These are phyloP conservation scores for Solanum rostratum DNA, from an alignment of 257 asterid genomes.

Conservation along the genomic window DNA sequence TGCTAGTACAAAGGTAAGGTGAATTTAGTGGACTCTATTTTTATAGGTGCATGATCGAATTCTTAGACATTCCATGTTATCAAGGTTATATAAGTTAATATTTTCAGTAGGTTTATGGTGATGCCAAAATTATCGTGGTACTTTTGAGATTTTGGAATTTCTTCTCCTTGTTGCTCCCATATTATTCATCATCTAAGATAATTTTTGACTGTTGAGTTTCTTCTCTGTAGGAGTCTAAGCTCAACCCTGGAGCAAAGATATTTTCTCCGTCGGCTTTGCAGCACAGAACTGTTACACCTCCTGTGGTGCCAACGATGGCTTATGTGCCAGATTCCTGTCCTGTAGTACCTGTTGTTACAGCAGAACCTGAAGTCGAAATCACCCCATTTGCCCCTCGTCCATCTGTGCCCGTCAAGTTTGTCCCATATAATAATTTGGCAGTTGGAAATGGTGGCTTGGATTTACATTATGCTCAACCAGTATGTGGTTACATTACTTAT, in stretches of 20 bases:
- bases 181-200: not conserved
- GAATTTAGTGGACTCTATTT: not conserved
- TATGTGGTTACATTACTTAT: conserved; percentile 18
- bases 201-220: not conserved
- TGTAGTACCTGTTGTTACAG: conserved; percentile 27
- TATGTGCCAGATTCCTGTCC: conserved; percentile 27
- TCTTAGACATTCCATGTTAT: not conserved
- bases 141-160: not conserved
- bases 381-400: conserved; percentile 28
- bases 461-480: conserved; percentile 46
- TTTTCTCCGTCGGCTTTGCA: conserved; percentile 56
- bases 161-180: not conserved
- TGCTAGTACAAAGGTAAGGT: conserved; percentile 38
- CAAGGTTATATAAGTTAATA: not conserved
- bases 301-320: conserved; percentile 32
- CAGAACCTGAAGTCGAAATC: conserved; percentile 42
- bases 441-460: conserved; percentile 37
- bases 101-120: not conserved
- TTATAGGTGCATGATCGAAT: not conserved
- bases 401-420: conserved; percentile 44
- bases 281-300: conserved; percentile 40
- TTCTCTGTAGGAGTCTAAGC: conserved; percentile 59
- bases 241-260: conserved; percentile 78
- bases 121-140: not conserved
- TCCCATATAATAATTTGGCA: conserved; percentile 25